Percentiles rank a stretch among this genome's conserved stretches.
Conservation (phyloP, 129 eudicot species). For the Logfia minima region DNA sequence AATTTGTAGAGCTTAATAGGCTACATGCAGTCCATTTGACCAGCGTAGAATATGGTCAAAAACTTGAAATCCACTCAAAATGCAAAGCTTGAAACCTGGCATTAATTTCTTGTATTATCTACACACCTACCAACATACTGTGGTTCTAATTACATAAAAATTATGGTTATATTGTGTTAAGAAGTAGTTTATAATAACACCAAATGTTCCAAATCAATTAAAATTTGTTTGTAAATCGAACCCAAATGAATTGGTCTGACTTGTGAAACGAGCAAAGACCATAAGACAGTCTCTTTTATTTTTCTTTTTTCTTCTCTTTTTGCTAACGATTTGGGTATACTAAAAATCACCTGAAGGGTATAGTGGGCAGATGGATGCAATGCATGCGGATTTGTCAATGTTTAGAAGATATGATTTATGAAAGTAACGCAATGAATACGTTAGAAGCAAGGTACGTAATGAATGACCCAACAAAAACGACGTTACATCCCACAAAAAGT, state of each 20-base stretch:
- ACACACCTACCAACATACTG: background rate
- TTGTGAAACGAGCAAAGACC: background rate
- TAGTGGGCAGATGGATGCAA: background rate
- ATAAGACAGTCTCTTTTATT: too few relatives aligned
- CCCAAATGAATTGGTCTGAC: background rate
- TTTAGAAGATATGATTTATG: background rate
- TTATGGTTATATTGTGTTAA: background rate
- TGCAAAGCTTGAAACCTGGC: background rate
- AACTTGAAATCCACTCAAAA: background rate
- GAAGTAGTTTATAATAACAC: background rate
- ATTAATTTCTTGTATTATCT: background rate
- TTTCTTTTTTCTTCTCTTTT: background rate
- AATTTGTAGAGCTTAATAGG: too few relatives aligned
- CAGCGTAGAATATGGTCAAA: background rate
- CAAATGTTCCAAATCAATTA: background rate
- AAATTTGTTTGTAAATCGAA: background rate
- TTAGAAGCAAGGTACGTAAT: slow-evolving; percentile 33
- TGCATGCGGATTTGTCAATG: slow-evolving; percentile 18
- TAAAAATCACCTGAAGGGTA: background rate
- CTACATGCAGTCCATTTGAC: too few relatives aligned
- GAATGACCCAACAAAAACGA: slow-evolving; percentile 31
- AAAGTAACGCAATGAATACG: slow-evolving; percentile 27
- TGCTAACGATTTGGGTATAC: background rate
- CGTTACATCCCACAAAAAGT: slow-evolving; percentile 31
- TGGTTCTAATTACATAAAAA: background rate